phyloP scores from a whole-genome alignment of 2,329 filamentous ascomycete genomes.

The Aspergillus caelatus region DNA sequence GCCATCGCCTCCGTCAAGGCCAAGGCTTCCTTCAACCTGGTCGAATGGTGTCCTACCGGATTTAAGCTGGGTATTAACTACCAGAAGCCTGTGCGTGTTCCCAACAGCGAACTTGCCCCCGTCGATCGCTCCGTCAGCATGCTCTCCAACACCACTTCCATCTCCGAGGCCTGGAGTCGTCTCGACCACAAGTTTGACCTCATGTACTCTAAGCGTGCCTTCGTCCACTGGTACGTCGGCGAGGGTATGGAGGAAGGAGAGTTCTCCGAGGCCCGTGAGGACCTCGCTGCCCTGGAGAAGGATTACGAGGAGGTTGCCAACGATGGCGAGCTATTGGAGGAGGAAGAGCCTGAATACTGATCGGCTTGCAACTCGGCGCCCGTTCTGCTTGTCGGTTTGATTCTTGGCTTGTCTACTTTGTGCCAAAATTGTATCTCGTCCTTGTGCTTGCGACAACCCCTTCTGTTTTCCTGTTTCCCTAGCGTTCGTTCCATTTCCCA shows the following conservation, averaged over 20 bases:
- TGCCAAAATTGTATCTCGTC: constrained; percentile 17
- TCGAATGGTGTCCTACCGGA: constrained; percentile 70
- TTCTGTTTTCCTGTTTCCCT: constrained; percentile 22
- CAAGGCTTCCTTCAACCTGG: constrained; percentile 66
- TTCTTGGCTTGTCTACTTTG: constrained; percentile 22
- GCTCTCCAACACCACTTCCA: constrained; percentile 69
- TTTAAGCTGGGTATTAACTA: constrained; percentile 72
- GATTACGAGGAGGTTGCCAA: constrained; percentile 84
- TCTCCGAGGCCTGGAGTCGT: constrained; percentile 66
- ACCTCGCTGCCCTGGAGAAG: constrained; percentile 81
- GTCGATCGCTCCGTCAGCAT: constrained; percentile 62
- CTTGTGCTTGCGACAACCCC: constrained; percentile 28
- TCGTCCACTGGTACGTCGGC: constrained; percentile 77
- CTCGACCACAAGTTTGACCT: constrained; percentile 70
- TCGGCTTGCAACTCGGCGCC: background rate
- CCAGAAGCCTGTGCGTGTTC: constrained; percentile 59
- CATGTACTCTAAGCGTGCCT: constrained; percentile 71
- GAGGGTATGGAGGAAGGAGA: constrained; percentile 93
- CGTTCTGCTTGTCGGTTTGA: constrained; percentile 15
- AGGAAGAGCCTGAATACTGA: constrained; percentile 49
- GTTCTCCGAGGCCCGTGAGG: constrained; percentile 84
- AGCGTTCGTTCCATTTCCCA: constrained; percentile 19
- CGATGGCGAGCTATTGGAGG: constrained; percentile 68
- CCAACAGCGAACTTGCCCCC: constrained; percentile 56
- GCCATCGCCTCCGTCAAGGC: constrained; percentile 66